phyloP scores from a whole-genome alignment of 371 early-diverging fungal genomes.

The Rhizopus arrhizus region DNA sequence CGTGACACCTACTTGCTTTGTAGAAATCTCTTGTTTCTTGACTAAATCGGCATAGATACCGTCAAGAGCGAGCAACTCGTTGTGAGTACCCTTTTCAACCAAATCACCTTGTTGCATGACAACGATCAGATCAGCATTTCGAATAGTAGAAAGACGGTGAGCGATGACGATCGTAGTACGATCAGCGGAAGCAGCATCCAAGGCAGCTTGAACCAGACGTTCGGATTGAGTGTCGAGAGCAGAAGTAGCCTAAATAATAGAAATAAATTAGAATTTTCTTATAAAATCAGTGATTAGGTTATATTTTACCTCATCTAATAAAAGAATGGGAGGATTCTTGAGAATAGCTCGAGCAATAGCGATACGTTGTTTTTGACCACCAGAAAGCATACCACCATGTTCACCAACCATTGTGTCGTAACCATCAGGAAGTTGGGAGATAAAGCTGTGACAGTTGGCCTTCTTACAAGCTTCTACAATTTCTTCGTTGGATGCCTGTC shows the following conservation, averaged over 20 bases:
- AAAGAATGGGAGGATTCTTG: constrained; percentile 47
- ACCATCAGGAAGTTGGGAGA: constrained; percentile 71
- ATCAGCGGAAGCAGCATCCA: constrained; percentile 74
- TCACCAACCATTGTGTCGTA: constrained; percentile 77
- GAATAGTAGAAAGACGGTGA: constrained; percentile 82
- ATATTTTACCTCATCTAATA: constrained; percentile 49
- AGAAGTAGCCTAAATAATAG: constrained; percentile 63
- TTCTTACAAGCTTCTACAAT: constrained; percentile 62
- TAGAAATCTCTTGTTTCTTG: constrained; percentile 56
- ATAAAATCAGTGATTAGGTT: constrained; percentile 23
- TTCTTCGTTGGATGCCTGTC: constrained; percentile 58
- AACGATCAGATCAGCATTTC: constrained; percentile 83
- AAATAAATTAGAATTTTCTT: constrained; percentile 18
- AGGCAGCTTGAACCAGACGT: constrained; percentile 75
- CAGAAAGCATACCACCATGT: constrained; percentile 73
- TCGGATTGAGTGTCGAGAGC: constrained; percentile 83
- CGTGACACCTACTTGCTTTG: constrained; percentile 23
- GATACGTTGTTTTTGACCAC: constrained; percentile 72
- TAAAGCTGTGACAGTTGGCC: constrained; percentile 79
- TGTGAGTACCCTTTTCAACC: constrained; percentile 75
- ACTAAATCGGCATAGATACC: constrained; percentile 65
- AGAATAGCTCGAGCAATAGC: constrained; percentile 56
- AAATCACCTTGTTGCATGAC: constrained; percentile 76
- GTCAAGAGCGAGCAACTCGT: constrained; percentile 54
- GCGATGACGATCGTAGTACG: constrained; percentile 94